A percentile compares a stretch with the other conserved stretches of the same genome.
These are phyloP conservation scores for Monilinia fructicola DNA, from an alignment of 2,329 filamentous ascomycete species.

Conservation along the genomic window DNA sequence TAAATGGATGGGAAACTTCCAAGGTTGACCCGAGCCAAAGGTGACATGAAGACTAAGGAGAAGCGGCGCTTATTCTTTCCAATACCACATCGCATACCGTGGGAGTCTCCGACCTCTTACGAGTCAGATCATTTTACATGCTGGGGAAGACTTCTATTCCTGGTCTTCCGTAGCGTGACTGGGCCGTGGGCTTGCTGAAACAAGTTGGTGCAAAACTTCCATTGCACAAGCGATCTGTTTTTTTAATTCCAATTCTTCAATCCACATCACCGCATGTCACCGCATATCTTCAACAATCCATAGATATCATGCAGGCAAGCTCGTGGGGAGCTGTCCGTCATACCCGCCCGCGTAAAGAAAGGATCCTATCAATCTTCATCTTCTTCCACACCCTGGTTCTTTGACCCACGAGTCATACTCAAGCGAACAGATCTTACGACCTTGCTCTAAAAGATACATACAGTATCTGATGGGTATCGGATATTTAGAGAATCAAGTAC, in stretches of 20 bases:
- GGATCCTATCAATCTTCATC: conserved; percentile 13
- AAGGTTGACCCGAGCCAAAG: conserved; percentile 8
- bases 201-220: background rate
- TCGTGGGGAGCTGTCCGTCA: conserved; percentile 25
- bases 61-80: conserved; percentile 21
- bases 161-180: conserved; percentile 1
- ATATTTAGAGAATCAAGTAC: conserved; percentile 2
- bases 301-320: conserved; percentile 20
- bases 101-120: background rate
- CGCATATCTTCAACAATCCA: conserved; percentile 21
- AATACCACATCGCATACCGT: conserved; percentile 10
- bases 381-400: conserved; percentile 5
- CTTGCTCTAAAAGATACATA: background rate
- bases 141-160: background rate
- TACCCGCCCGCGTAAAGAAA: conserved; percentile 19
- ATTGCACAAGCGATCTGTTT: background rate
- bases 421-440: background rate
- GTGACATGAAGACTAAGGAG: background rate
- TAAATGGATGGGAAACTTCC: conserved; percentile 7
- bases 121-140: background rate
- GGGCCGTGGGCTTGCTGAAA: conserved; percentile 12
- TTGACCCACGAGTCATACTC: conserved; percentile 17
- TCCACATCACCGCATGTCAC: background rate
- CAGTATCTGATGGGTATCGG: background rate
- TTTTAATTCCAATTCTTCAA: background rate